Percentiles rank a stretch among this genome's conserved stretches.
These are phyloP conservation scores for Fusarium pseudoanthophilum DNA, from an alignment of 2,329 filamentous ascomycete genomes.

Conservation along the genomic window DNA sequence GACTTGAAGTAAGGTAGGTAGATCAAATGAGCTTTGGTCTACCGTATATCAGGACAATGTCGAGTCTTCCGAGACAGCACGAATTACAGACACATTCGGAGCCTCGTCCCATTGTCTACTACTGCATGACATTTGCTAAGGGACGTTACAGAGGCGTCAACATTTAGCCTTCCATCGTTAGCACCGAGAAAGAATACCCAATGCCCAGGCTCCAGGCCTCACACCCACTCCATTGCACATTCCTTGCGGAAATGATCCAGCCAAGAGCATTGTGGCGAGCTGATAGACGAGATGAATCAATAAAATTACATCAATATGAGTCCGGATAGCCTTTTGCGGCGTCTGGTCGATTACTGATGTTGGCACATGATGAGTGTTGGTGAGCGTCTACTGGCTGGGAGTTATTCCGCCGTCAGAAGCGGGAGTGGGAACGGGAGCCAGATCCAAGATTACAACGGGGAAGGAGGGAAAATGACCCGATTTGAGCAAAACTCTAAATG, in stretches of 20 bases:
- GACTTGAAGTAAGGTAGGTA: too few species aligned
- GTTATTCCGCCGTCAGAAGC: constrained; percentile 10
- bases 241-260: not conserved
- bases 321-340: constrained; percentile 4
- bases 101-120: too few species aligned
- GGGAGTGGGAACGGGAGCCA: constrained; percentile 31
- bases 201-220: not conserved
- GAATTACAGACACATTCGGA: not conserved
- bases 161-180: not conserved
- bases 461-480: constrained; percentile 12
- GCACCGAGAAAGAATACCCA: not conserved
- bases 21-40: not conserved
- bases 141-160: not conserved
- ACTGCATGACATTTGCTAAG: not conserved
- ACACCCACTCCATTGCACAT: not conserved
- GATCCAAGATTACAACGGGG: constrained; percentile 18
- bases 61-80: not conserved
- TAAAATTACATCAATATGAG: not conserved
- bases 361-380: constrained; percentile 9
- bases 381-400: constrained; percentile 20
- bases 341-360: not conserved
- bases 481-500: constrained; percentile 16
- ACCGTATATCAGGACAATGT: not conserved
- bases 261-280: not conserved
- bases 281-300: not conserved